These are phyloP conservation scores for Coprinopsis cinerea DNA, from an alignment of 768 basidiomycete species.

Conservation along the genomic window DNA sequence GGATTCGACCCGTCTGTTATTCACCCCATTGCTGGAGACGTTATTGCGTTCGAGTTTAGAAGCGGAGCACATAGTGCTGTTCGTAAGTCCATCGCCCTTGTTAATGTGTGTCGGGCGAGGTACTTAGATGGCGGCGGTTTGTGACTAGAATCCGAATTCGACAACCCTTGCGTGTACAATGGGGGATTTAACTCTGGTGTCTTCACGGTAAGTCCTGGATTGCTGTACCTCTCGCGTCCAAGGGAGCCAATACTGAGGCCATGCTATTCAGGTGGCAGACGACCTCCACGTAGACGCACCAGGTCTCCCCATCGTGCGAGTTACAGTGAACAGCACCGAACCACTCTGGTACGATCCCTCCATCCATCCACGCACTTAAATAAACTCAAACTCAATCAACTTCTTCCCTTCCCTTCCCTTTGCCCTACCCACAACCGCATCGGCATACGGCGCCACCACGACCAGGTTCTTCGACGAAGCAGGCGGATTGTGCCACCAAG, in stretches of 20 bases:
- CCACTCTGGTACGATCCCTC: slow-evolving; percentile 25
- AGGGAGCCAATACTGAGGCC: not conserved
- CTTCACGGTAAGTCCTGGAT: slow-evolving; percentile 21
- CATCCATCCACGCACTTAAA: not conserved
- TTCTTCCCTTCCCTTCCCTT: not conserved
- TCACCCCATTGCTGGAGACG: slow-evolving; percentile 28
- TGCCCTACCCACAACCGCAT: not conserved
- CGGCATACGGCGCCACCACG: too few species aligned
- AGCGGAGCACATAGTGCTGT: slow-evolving; percentile 35
- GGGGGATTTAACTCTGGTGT: slow-evolving; percentile 32
- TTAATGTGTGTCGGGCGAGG: too few species aligned
- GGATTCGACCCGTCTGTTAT: slow-evolving; percentile 38
- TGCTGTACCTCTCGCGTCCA: not conserved
- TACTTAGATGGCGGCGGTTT: not conserved
- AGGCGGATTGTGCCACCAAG: slow-evolving; percentile 30
- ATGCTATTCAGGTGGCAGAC: slow-evolving; percentile 21
- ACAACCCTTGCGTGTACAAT: slow-evolving; percentile 30
- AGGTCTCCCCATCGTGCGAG: slow-evolving; percentile 24
- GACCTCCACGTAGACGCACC: slow-evolving; percentile 28
- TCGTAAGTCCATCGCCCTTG: slow-evolving; percentile 22
- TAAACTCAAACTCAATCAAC: not conserved
- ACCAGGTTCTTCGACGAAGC: slow-evolving; percentile 36
- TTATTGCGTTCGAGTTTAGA: slow-evolving; percentile 31
- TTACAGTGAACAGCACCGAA: slow-evolving; percentile 29
- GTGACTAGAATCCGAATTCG: slow-evolving; percentile 29